Evolutionary conservation across 805 yeast genomes (phyloP).

Genomic region (Sugiyamaella valdiviana): DNA sequence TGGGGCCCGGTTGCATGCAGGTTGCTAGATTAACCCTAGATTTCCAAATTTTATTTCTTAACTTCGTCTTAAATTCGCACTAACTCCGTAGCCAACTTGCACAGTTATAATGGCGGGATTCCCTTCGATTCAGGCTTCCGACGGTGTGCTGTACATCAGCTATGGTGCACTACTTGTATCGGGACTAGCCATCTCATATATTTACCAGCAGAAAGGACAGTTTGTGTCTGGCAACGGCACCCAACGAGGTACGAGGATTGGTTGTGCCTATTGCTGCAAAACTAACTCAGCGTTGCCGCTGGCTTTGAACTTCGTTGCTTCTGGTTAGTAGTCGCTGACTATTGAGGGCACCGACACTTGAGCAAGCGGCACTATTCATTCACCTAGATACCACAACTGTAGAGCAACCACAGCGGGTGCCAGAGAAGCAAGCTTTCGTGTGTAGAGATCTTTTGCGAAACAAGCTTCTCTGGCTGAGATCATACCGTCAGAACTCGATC

Average conservation of each 20-base stretch:
- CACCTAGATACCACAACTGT: neutral
- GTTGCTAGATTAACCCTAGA: no score
- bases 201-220: constrained; percentile 43
- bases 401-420: constrained; percentile 6
- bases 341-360: constrained; percentile 20
- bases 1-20: no score
- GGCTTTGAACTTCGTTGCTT: constrained; percentile 83
- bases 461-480: constrained; percentile 48
- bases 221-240: constrained; percentile 78
- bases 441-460: no score
- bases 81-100: no score
- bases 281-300: constrained; percentile 47
- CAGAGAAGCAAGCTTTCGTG: constrained; percentile 9
- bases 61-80: no score
- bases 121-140: constrained; percentile 48
- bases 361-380: neutral
- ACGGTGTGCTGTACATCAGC: constrained; percentile 59
- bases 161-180: constrained; percentile 45
- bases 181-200: constrained; percentile 61
- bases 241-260: constrained; percentile 57
- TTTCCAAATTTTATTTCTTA: no score
- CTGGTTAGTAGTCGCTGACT: constrained; percentile 51
- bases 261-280: neutral
- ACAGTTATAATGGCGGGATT: constrained; percentile 35
- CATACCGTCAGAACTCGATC: constrained; percentile 74